A percentile compares a stretch with the other conserved stretches of the same genome.
Evolutionary conservation across 805 yeast species (phyloP).

Genomic region (Groenewaldozyma tartarivorans): DNA sequence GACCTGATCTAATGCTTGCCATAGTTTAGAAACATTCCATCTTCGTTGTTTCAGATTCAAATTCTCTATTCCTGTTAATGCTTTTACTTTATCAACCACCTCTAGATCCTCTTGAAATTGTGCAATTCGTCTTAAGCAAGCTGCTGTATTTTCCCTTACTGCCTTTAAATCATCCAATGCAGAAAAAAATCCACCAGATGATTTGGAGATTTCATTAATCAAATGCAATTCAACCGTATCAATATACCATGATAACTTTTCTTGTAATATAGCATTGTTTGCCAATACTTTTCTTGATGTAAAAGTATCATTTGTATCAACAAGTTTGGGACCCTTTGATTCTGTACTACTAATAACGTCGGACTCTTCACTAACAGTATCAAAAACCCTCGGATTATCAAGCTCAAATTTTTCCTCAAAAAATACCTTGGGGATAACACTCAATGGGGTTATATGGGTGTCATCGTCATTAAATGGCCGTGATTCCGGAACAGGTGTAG

Average conservation of each 20-base stretch:
- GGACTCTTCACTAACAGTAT: constrained; percentile 56
- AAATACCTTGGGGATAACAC: constrained; percentile 59
- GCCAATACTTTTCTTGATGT: constrained; percentile 32
- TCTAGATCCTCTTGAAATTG: constrained; percentile 38
- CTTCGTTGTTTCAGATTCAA: constrained; percentile 42
- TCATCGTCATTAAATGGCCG: neutral
- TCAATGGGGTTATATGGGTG: constrained; percentile 22
- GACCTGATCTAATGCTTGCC: constrained; percentile 50
- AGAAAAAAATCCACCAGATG: constrained; percentile 76
- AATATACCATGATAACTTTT: constrained; percentile 68
- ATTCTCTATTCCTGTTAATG: constrained; percentile 41
- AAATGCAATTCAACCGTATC: constrained; percentile 78
- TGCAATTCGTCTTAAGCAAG: constrained; percentile 40
- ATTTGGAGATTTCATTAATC: constrained; percentile 71
- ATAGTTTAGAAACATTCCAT: constrained; percentile 52
- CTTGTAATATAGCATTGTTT: constrained; percentile 55
- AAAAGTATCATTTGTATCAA: constrained; percentile 22
- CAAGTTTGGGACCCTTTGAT: constrained; percentile 8
- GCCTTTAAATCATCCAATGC: constrained; percentile 71
- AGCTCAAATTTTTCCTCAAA: constrained; percentile 61
- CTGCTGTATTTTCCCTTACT: constrained; percentile 41
- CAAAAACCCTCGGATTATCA: constrained; percentile 82
- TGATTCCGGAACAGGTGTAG: neutral
- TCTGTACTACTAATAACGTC: constrained; percentile 28
- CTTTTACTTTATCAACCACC: constrained; percentile 39